A percentile compares a stretch with the other conserved stretches of the same genome.
Conservation (phyloP, 805 yeast species). For the Komagataella phaffii region DNA sequence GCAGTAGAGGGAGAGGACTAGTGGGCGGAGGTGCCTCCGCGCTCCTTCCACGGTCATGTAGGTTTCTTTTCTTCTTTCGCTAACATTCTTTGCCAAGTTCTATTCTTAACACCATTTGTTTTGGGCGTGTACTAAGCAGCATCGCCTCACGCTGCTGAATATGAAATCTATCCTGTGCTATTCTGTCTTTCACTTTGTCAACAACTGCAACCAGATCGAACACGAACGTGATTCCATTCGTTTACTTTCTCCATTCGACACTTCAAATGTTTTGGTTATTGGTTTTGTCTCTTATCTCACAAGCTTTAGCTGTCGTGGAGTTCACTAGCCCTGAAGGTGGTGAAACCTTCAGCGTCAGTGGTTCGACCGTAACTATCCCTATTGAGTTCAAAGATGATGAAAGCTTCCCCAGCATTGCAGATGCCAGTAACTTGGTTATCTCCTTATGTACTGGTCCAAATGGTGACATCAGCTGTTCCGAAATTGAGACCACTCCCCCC, state of each 20-base stretch:
- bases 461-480: constrained; percentile 26
- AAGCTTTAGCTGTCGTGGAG: constrained; percentile 33
- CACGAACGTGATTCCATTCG: not conserved
- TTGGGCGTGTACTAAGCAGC: not conserved
- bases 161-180: not conserved
- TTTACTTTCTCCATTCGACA: not conserved
- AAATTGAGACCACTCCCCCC: constrained; percentile 16
- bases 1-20: not conserved
- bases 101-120: not conserved
- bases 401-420: constrained; percentile 27
- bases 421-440: constrained; percentile 33
- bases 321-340: constrained; percentile 28
- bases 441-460: constrained; percentile 60
- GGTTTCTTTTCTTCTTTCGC: not conserved
- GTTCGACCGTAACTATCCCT: constrained; percentile 19
- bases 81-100: not conserved
- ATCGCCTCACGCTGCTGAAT: not conserved
- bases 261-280: not conserved
- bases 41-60: not conserved
- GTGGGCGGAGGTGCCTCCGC: not conserved
- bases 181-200: not conserved
- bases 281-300: constrained; percentile 3
- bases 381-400: constrained; percentile 50
- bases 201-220: not conserved
- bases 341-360: constrained; percentile 22